phyloP scores from a whole-genome alignment of 306 rosid species.

The Ormosia semicastrata region DNA sequence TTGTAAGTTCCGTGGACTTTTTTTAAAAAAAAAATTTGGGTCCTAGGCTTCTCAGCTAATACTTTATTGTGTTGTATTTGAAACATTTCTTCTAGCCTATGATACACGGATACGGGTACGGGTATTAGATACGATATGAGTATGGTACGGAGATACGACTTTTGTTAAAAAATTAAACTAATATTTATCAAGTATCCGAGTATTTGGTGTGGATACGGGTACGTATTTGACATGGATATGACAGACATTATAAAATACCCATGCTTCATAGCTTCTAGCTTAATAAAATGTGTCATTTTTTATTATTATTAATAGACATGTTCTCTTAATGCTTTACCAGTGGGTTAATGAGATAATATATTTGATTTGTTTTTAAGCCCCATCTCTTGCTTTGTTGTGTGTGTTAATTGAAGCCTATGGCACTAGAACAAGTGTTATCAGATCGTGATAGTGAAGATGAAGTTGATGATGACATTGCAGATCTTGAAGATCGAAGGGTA shows the following conservation, averaged over 20 bases:
- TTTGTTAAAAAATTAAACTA: too few relatives aligned
- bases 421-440: constrained; percentile 78
- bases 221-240: too few relatives aligned
- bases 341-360: not conserved
- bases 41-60: not conserved
- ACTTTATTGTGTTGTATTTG: not conserved
- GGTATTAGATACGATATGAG: too few relatives aligned
- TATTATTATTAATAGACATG: not conserved
- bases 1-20: not conserved
- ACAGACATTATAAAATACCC: too few relatives aligned
- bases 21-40: not conserved
- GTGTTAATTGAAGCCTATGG: constrained; percentile 73
- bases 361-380: constrained; percentile 13
- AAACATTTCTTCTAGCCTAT: not conserved
- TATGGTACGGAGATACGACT: too few relatives aligned
- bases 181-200: too few relatives aligned
- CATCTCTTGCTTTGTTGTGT: not conserved
- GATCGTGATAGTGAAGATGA: constrained; percentile 95
- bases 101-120: too few relatives aligned
- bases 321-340: constrained; percentile 11
- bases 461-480: constrained; percentile 89
- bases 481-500: constrained; percentile 98
- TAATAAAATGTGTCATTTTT: not conserved
- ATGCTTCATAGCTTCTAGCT: too few relatives aligned
- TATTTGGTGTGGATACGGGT: too few relatives aligned